Conservation (phyloP, 2,329 filamentous ascomycete genomes). For the Diaporthe amygdali region DNA sequence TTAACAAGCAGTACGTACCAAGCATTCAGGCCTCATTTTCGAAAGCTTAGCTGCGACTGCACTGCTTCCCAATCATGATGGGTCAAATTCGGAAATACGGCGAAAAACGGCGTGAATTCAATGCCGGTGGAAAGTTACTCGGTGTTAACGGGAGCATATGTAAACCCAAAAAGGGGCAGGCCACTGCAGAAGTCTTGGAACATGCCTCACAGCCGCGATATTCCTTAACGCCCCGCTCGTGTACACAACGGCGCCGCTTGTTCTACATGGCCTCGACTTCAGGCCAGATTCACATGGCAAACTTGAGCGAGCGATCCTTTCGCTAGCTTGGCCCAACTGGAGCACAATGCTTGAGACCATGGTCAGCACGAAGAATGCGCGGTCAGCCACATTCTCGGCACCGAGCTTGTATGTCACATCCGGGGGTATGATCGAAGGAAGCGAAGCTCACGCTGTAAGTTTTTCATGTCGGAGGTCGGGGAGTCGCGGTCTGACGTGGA, state of each 20-base stretch:
- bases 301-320: neutral
- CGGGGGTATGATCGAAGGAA: neutral
- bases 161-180: conserved; percentile 1
- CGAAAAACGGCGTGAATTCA: neutral
- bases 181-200: neutral
- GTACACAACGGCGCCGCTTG: neutral
- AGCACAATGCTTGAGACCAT: neutral
- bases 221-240: neutral
- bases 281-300: no score
- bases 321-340: neutral
- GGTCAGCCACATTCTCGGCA: neutral
- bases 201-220: neutral
- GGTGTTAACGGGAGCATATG: conserved; percentile 1
- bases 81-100: neutral
- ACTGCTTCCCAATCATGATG: neutral
- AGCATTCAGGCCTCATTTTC: neutral
- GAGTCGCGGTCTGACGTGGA: neutral
- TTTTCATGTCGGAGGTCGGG: neutral
- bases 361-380: neutral
- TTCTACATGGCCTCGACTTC: neutral
- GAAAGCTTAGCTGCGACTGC: neutral
- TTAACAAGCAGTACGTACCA: neutral
- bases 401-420: neutral
- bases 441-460: neutral
- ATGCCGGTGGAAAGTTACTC: neutral